Percentiles rank a stretch among this genome's conserved stretches.
Evolutionary conservation across 805 yeast genomes (phyloP).

Genomic region (Clavispora carvajalis): DNA sequence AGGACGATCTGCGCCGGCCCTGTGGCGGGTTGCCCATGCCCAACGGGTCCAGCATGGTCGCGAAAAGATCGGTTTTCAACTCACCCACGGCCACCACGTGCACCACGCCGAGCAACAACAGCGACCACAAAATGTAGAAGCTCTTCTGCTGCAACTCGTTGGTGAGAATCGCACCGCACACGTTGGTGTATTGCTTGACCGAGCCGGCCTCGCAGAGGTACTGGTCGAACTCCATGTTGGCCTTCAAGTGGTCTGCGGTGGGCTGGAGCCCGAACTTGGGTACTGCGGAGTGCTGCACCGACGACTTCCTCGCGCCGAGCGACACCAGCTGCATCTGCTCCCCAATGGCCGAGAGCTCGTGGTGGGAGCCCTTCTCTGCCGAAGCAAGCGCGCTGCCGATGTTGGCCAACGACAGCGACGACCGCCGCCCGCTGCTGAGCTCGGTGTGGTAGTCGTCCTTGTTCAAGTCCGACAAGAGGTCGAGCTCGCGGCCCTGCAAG

Average conservation of each 20-base stretch:
- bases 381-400: constrained; percentile 20
- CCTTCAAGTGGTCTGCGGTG: background rate
- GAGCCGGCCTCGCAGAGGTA: constrained; percentile 5
- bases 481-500: constrained; percentile 31
- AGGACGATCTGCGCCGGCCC: constrained; percentile 32
- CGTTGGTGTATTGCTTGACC: constrained; percentile 13
- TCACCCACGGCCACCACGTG: constrained; percentile 34
- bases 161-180: constrained; percentile 35
- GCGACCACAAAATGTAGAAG: constrained; percentile 30
- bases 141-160: constrained; percentile 34
- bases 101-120: constrained; percentile 13
- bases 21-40: constrained; percentile 10
- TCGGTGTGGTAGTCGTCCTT: constrained; percentile 30
- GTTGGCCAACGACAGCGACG: constrained; percentile 31
- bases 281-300: constrained; percentile 19
- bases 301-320: constrained; percentile 19
- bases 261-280: constrained; percentile 34
- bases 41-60: constrained; percentile 12
- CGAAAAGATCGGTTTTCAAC: constrained; percentile 22
- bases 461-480: constrained; percentile 32
- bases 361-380: constrained; percentile 15
- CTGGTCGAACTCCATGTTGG: constrained; percentile 6
- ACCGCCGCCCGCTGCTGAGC: constrained; percentile 24
- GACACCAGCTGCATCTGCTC: constrained; percentile 8
- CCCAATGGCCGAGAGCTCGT: constrained; percentile 17